Evolutionary conservation across 345 rosid species (phyloP).

Genomic region (Excoecaria cochinchinensis): DNA sequence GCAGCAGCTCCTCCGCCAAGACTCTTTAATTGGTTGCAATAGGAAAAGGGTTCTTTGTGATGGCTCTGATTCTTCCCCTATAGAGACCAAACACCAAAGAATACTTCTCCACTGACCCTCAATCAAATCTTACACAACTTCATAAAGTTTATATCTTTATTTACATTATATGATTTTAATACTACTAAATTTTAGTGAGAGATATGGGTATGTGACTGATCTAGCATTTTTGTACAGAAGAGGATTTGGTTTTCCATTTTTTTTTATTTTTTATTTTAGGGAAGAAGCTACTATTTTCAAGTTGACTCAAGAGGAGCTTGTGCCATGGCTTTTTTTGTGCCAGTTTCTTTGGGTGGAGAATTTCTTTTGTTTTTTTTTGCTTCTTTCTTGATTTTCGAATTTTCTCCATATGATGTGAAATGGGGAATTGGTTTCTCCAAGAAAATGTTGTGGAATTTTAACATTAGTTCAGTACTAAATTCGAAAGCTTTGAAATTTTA

Average conservation of each 20-base stretch:
- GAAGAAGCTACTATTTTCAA: constrained; percentile 23
- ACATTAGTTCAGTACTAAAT: background rate
- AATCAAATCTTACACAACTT: background rate
- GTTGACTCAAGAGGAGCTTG: constrained; percentile 22
- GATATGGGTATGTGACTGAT: constrained; percentile 30
- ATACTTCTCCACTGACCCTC: constrained; percentile 56
- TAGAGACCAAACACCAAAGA: constrained; percentile 63
- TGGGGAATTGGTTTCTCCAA: constrained; percentile 13
- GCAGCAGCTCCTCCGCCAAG: constrained; percentile 45
- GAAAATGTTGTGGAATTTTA: constrained; percentile 11
- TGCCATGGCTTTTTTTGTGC: constrained; percentile 20
- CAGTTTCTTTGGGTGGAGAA: constrained; percentile 19
- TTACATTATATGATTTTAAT: constrained; percentile 29
- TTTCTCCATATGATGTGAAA: constrained; percentile 32
- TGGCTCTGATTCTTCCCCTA: constrained; percentile 49
- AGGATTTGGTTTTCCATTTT: constrained; percentile 9
- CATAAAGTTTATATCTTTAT: constrained; percentile 8
- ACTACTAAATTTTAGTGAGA: constrained; percentile 34
- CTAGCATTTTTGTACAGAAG: constrained; percentile 44
- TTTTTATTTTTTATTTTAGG: constrained; percentile 1
- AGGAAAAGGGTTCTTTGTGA: constrained; percentile 67
- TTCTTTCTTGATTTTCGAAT: constrained; percentile 16
- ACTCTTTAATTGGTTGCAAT: constrained; percentile 35
- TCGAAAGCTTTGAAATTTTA: too few relatives aligned
- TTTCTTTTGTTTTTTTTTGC: background rate